A percentile compares a stretch with the other conserved stretches of the same genome.
Conservation (phyloP, 1,284 basidiomycete species). For the Moesziomyces antarcticus region DNA sequence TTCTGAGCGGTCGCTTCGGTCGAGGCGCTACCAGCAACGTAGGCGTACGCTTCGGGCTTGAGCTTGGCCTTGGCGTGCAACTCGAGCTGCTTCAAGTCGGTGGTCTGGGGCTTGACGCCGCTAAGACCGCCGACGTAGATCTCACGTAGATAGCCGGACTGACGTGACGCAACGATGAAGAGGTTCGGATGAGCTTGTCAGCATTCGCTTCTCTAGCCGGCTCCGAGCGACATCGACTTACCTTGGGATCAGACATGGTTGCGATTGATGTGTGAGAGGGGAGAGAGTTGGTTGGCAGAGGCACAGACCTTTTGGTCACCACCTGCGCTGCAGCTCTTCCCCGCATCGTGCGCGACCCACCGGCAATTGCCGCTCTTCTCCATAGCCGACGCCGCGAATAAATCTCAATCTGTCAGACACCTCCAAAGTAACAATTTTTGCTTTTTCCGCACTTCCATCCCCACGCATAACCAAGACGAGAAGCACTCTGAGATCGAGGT, state of each 20-base stretch:
- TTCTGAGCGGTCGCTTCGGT: conserved; percentile 42
- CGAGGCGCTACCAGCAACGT: conserved; percentile 59
- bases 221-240: not conserved
- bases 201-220: not conserved
- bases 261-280: not conserved
- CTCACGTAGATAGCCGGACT: conserved; percentile 51
- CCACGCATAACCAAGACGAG: too few relatives aligned
- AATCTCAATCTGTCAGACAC: too few relatives aligned
- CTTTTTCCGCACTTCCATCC: too few relatives aligned
- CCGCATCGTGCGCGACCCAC: not conserved
- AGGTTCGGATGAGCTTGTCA: not conserved
- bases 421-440: too few relatives aligned
- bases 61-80: conserved; percentile 45
- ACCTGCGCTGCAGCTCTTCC: not conserved
- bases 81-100: conserved; percentile 42
- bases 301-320: not conserved
- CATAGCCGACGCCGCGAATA: not conserved
- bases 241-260: conserved; percentile 40
- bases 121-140: conserved; percentile 55
- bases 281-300: not conserved
- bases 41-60: conserved; percentile 48
- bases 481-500: too few relatives aligned
- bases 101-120: conserved; percentile 42
- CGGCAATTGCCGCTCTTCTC: not conserved
- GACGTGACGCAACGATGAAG: not conserved